phyloP scores from a whole-genome alignment of 2,329 filamentous ascomycete species.

The Aphanoascus verrucosus region DNA sequence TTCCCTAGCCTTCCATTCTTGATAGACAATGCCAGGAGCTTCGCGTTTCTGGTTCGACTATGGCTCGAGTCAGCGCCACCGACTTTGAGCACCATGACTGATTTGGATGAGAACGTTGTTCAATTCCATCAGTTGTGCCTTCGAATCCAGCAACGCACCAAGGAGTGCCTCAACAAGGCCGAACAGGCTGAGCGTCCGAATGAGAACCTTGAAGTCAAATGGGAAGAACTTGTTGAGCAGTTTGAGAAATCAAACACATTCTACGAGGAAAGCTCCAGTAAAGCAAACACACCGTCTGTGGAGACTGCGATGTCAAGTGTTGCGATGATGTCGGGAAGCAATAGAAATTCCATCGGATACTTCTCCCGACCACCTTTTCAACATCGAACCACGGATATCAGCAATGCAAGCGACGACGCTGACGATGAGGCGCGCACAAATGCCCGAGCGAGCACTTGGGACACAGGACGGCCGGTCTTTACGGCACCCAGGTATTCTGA shows the following conservation, averaged over 20 bases:
- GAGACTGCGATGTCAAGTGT: slow-evolving; percentile 25
- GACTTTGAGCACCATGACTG: slow-evolving; percentile 30
- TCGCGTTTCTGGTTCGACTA: slow-evolving; percentile 65
- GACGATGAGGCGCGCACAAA: slow-evolving; percentile 39
- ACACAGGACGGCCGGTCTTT: slow-evolving; percentile 34
- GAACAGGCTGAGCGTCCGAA: slow-evolving; percentile 41
- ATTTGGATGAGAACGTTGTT: slow-evolving; percentile 29
- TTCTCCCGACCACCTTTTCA: slow-evolving; percentile 32
- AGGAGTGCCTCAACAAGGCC: slow-evolving; percentile 37
- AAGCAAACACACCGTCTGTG: slow-evolving; percentile 29
- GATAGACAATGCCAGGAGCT: slow-evolving; percentile 77
- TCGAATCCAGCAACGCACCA: slow-evolving; percentile 34
- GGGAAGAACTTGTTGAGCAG: slow-evolving; percentile 41
- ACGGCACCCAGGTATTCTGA: slow-evolving; percentile 32
- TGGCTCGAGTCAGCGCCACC: slow-evolving; percentile 36
- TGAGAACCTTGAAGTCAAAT: slow-evolving; percentile 38
- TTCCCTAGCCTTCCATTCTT: slow-evolving; percentile 89
- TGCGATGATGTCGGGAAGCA: slow-evolving; percentile 24
- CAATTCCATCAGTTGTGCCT: slow-evolving; percentile 38
- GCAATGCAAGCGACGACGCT: slow-evolving; percentile 22
- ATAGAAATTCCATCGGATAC: slow-evolving; percentile 35
- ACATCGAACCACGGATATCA: slow-evolving; percentile 31
- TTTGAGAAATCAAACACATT: slow-evolving; percentile 37
- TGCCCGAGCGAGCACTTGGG: slow-evolving; percentile 36
- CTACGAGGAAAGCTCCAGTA: slow-evolving; percentile 32